A percentile compares a stretch with the other conserved stretches of the same genome.
Conservation (phyloP, 2,329 filamentous ascomycete species). For the Grosmannia serpens region DNA sequence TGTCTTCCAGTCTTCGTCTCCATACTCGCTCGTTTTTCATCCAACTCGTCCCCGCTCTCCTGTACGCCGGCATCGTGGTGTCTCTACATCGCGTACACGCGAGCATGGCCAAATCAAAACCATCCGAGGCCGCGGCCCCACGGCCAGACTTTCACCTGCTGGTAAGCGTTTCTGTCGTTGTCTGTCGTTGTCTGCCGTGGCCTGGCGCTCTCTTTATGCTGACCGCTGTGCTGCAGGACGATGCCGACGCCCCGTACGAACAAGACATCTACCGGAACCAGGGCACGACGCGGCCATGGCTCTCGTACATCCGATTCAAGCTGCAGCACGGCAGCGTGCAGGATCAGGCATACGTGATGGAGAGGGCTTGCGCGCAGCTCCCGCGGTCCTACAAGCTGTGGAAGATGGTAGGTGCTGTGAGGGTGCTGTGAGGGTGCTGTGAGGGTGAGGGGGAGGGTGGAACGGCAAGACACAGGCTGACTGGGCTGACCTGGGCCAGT, state of each 20-base stretch:
- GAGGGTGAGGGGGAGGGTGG: background rate
- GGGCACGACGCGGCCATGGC: conserved; percentile 84
- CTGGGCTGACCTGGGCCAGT: conserved; percentile 41
- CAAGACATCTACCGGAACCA: conserved; percentile 84
- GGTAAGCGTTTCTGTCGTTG: background rate
- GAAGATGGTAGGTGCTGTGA: conserved; percentile 79
- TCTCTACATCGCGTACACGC: background rate
- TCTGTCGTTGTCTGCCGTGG: background rate
- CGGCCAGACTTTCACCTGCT: conserved; percentile 9
- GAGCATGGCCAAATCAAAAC: background rate
- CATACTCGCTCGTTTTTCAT: background rate
- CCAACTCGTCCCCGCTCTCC: background rate
- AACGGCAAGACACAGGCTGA: background rate
- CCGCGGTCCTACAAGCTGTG: conserved; percentile 96
- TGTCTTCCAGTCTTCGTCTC: background rate
- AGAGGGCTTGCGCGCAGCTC: conserved; percentile 79
- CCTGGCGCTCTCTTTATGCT: background rate
- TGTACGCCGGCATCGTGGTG: background rate
- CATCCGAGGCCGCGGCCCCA: background rate
- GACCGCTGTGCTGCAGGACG: conserved; percentile 27
- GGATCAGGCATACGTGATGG: conserved; percentile 80
- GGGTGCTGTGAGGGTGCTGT: too few species aligned
- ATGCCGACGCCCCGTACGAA: conserved; percentile 91
- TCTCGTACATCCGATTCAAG: conserved; percentile 89
- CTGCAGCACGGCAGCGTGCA: conserved; percentile 69